Evolutionary conservation across 768 basidiomycete genomes (phyloP), one percentile per base, ranked within the genome.

Genomic region (Megacollybia marginata): DNA sequence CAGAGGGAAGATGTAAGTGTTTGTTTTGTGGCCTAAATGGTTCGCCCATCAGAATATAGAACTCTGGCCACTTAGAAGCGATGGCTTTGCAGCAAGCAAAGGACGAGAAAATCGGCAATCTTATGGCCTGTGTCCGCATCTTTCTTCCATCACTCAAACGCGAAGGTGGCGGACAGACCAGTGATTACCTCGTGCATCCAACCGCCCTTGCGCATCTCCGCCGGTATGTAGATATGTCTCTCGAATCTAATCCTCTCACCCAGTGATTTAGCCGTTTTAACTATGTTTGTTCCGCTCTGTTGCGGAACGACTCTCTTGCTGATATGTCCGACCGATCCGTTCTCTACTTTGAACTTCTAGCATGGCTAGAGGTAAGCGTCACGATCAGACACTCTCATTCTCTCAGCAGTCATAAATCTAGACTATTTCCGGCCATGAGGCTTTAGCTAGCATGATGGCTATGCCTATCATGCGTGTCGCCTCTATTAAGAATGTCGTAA

Each of bases 371-470:
- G 80, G 92, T 91, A 66, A 18, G 38, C 38, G 38, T 13, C 13
- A 40, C 13, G 5, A 15, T 18, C 18, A 13, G 13, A 2, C 13
- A 15, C 38, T 40, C 5, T 40, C 18, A 5, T 18, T 40, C 15
- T 40, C 38, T 40, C 8, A 15, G 38, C 13, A 3, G 5, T 13
- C 18, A 2, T 13, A 8, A 40, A 40, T 52, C 15, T 49, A 96
- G 93, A 92, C 89, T 1, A 87, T 97, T 43, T 94, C 92, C 6
- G 85, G 84, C 56, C 93, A 96, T 54, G 94, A 95, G 71, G 87
- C 91, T 5, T 68, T 96, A 36, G 91, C 91, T 13, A 90, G 88
- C 53, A 93, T 94, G 87, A 90, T 95, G 82, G 92, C 90, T 1
- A 95, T 94, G 91, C 92, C 92, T 6, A 91, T 90, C 61, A 93